These are phyloP conservation scores for Rhizophora apiculata DNA, from an alignment of 345 rosid species.

Conservation along the genomic window DNA sequence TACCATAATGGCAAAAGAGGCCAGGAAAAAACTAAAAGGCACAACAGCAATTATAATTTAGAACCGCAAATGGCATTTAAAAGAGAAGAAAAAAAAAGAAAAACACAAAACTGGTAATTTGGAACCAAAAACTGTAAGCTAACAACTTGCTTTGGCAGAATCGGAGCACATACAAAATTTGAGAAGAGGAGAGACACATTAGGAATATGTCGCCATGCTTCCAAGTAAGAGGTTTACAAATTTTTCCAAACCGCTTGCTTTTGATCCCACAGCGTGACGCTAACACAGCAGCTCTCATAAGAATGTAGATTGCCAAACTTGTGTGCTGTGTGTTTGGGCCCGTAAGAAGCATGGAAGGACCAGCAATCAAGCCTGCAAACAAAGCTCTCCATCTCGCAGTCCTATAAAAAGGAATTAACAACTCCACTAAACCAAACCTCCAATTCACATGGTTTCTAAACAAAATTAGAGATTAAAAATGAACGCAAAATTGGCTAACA, in stretches of 20 bases:
- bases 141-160: neutral
- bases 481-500: neutral
- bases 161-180: constrained; percentile 65
- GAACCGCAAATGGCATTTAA: too few species aligned
- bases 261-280: constrained; percentile 94
- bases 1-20: too few species aligned
- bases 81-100: too few species aligned
- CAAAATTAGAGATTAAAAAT: neutral
- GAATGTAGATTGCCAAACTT: constrained; percentile 80
- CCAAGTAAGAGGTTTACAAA: constrained; percentile 97
- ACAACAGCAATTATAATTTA: too few species aligned
- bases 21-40: too few species aligned
- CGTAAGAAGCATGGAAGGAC: constrained; percentile 92
- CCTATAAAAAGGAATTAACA: constrained; percentile 33
- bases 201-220: constrained; percentile 92
- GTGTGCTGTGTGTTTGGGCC: constrained; percentile 81
- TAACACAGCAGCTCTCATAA: constrained; percentile 91
- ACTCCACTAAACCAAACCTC: constrained; percentile 17
- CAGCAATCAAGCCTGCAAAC: constrained; percentile 83
- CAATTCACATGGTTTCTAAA: neutral
- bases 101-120: too few species aligned
- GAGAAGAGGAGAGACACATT: constrained; percentile 93
- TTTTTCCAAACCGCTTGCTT: constrained; percentile 66
- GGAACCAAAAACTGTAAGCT: too few species aligned
- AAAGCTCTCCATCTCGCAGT: constrained; percentile 87